A percentile compares a stretch with the other conserved stretches of the same genome.
Evolutionary conservation across 345 rosid species (phyloP).

Genomic region (Eucalyptus grandis): DNA sequence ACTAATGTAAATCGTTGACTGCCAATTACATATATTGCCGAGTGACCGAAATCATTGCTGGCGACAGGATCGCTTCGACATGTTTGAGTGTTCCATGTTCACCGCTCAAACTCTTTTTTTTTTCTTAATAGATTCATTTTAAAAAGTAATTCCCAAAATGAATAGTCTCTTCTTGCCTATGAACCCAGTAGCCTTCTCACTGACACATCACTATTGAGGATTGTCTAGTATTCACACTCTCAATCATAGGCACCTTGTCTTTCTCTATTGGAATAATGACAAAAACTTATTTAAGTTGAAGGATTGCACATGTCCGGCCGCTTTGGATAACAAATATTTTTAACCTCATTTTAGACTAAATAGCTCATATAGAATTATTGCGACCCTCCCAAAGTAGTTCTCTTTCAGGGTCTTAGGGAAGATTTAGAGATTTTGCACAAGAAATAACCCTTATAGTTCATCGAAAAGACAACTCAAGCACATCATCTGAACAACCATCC

Average conservation of each 20-base stretch:
- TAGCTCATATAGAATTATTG: not conserved
- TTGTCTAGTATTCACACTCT: not conserved
- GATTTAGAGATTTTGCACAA: too few relatives aligned
- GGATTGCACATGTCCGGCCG: not conserved
- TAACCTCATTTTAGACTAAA: not conserved
- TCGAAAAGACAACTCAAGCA: too few relatives aligned
- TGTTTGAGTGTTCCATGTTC: not conserved
- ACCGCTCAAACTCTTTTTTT: too few relatives aligned
- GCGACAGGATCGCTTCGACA: not conserved
- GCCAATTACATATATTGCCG: fast-evolving
- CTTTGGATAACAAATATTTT: not conserved
- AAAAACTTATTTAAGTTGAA: too few relatives aligned
- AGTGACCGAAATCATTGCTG: too few relatives aligned
- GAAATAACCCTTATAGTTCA: too few relatives aligned
- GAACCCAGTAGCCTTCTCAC: not conserved
- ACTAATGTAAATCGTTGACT: too few relatives aligned
- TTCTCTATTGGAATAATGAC: not conserved
- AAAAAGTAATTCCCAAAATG: not conserved
- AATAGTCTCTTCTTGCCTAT: not conserved
- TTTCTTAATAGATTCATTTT: not conserved
- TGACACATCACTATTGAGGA: not conserved
- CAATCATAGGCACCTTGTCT: not conserved
- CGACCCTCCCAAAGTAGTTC: too few relatives aligned
- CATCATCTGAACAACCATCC: too few relatives aligned
- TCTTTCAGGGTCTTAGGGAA: too few relatives aligned